phyloP scores from a whole-genome alignment of 768 basidiomycete genomes.

The Lactarius psammicola region DNA sequence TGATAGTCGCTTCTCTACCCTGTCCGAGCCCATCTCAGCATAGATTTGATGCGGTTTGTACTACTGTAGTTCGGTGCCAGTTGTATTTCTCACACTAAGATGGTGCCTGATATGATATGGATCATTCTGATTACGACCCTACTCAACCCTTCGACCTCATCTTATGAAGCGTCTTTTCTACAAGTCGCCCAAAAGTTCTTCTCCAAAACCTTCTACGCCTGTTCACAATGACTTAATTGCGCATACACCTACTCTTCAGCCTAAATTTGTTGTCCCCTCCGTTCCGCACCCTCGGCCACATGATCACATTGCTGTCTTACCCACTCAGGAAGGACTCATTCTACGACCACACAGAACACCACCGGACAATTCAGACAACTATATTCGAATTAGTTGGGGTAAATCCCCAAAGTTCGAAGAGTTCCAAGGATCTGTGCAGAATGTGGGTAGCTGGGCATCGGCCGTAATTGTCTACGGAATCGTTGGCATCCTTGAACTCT shows the following conservation, averaged over 20 bases:
- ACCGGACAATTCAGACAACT: conserved; percentile 36
- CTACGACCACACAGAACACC: conserved; percentile 54
- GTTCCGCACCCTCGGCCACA: conserved; percentile 75
- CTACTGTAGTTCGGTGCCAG: conserved; percentile 11
- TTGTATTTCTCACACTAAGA: neutral
- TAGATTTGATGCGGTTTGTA: conserved; percentile 18
- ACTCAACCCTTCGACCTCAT: neutral
- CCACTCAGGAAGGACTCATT: conserved; percentile 60
- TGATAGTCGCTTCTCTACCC: conserved; percentile 52
- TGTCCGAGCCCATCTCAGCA: conserved; percentile 39
- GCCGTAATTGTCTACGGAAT: conserved; percentile 70
- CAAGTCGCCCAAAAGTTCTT: conserved; percentile 22
- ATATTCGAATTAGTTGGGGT: conserved; percentile 60
- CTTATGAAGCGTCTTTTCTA: conserved; percentile 29
- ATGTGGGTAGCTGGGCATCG: conserved; percentile 51
- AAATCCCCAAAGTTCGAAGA: conserved; percentile 56
- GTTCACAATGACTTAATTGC: conserved; percentile 11
- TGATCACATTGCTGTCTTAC: conserved; percentile 61
- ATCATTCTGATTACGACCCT: neutral
- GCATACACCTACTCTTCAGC: conserved; percentile 46
- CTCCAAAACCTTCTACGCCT: conserved; percentile 4
- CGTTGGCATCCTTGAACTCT: conserved; percentile 69
- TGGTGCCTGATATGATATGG: conserved; percentile 21
- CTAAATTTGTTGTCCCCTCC: conserved; percentile 62
- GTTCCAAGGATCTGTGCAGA: conserved; percentile 38